Evolutionary conservation across 2,329 filamentous ascomycete species (phyloP).

Genomic region (Aspergillus carbonarius): DNA sequence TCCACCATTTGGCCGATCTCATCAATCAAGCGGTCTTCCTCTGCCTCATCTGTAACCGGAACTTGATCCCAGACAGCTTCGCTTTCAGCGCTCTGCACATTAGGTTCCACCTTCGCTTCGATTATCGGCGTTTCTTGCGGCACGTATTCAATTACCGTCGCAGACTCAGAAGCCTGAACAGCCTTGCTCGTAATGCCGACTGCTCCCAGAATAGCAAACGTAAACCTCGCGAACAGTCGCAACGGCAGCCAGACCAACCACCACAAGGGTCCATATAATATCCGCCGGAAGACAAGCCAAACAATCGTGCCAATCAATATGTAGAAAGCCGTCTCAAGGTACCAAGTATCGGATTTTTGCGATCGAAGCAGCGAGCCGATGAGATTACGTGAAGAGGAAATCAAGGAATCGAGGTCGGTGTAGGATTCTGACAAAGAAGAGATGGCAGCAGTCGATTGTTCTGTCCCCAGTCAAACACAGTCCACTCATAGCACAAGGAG

Average conservation of each 20-base stretch:
- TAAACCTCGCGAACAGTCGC: slow-evolving; percentile 62
- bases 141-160: slow-evolving; percentile 18
- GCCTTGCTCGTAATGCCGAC: slow-evolving; percentile 43
- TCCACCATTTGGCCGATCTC: slow-evolving; percentile 43
- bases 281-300: slow-evolving; percentile 82
- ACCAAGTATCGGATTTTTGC: slow-evolving; percentile 98
- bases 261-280: slow-evolving; percentile 86
- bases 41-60: slow-evolving; percentile 20
- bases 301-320: slow-evolving; percentile 72
- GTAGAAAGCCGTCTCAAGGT: slow-evolving; percentile 86
- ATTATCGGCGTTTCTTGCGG: slow-evolving; percentile 17
- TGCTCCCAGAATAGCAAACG: slow-evolving; percentile 56
- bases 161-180: slow-evolving; percentile 26
- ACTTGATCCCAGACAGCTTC: slow-evolving; percentile 23
- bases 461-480: slow-evolving; percentile 25
- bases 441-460: slow-evolving; percentile 80
- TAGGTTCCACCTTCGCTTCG: slow-evolving; percentile 22
- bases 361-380: slow-evolving; percentile 77
- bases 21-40: slow-evolving; percentile 41
- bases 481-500: neutral
- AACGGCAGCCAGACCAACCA: slow-evolving; percentile 84
- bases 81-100: slow-evolving; percentile 14
- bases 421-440: slow-evolving; percentile 78
- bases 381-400: slow-evolving; percentile 71
- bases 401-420: slow-evolving; percentile 71